Evolutionary conservation across 2,329 filamentous ascomycete species (phyloP).

Genomic region (Penicillium sp.): DNA sequence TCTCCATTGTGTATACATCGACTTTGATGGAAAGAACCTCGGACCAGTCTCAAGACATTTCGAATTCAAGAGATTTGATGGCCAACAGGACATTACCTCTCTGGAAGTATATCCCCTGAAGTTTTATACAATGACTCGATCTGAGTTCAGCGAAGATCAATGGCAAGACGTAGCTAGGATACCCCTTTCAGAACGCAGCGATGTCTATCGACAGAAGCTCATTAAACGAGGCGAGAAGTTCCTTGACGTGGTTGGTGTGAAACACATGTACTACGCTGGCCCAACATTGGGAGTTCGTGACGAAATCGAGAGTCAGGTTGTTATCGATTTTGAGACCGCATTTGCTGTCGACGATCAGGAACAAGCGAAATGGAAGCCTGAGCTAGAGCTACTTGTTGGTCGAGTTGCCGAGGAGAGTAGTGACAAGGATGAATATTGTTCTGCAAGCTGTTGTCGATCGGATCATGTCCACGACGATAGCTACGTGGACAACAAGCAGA

Average conservation of each 20-base stretch:
- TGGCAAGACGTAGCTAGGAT: too few species aligned
- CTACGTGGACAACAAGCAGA: constrained; percentile 14
- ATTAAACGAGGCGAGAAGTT: constrained; percentile 5
- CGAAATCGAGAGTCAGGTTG: constrained; percentile 37
- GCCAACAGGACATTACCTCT: too few species aligned
- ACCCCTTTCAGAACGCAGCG: too few species aligned
- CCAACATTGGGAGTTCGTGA: constrained; percentile 27
- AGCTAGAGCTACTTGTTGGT: constrained; percentile 4
- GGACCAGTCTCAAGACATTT: too few species aligned
- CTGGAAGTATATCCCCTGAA: too few species aligned
- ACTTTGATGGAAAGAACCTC: too few species aligned
- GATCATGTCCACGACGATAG: constrained; percentile 14
- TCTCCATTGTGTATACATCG: too few species aligned
- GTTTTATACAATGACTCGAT: too few species aligned
- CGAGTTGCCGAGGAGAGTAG: too few species aligned
- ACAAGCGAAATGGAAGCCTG: constrained; percentile 9
- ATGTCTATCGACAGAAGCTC: constrained; percentile 1
- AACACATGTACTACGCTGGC: constrained; percentile 36
- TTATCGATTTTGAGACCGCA: constrained; percentile 36
- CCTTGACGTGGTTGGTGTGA: constrained; percentile 10
- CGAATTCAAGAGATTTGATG: too few species aligned
- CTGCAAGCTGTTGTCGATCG: constrained; percentile 2
- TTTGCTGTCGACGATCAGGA: constrained; percentile 17
- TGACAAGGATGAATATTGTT: neutral
- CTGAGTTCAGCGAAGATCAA: too few species aligned